phyloP scores from a whole-genome alignment of 257 asterid genomes.

The Scutellaria baicalensis region DNA sequence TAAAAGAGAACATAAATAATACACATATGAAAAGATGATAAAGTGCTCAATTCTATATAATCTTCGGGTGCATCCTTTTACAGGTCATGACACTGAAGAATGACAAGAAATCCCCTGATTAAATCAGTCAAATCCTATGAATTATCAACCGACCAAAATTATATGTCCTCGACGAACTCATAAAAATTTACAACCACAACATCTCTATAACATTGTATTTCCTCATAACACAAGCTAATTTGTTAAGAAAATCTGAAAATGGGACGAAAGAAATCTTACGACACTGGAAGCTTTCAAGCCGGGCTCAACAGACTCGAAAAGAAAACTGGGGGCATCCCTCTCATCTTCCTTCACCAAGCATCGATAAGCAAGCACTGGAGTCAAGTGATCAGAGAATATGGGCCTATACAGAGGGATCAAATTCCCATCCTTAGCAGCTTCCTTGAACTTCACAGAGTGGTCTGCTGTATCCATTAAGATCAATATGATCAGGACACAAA shows the following conservation, averaged over 20 bases:
- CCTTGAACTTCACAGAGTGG: conserved; percentile 73
- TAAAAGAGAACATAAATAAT: background rate
- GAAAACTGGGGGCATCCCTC: conserved; percentile 96
- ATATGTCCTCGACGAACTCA: conserved; percentile 6
- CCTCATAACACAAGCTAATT: background rate
- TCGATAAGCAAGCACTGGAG: conserved; percentile 94
- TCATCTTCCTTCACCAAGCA: conserved; percentile 92
- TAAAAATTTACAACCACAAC: background rate
- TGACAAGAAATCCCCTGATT: background rate
- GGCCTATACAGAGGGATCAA: conserved; percentile 75
- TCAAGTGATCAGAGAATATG: conserved; percentile 83
- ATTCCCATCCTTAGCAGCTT: conserved; percentile 80
- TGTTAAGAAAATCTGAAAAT: background rate
- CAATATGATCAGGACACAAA: conserved; percentile 3
- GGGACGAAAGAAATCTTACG: conserved; percentile 35
- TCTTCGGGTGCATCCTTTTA: too few relatives aligned
- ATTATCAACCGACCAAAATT: background rate
- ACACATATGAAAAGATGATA: background rate
- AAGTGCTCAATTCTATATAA: background rate
- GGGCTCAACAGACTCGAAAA: conserved; percentile 84
- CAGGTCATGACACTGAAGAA: too few relatives aligned
- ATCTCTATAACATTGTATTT: background rate
- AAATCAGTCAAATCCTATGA: background rate
- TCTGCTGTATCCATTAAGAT: conserved; percentile 38
- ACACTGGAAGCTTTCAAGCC: conserved; percentile 69